Percentiles rank a stretch among this genome's conserved stretches.
Evolutionary conservation across 2,329 filamentous ascomycete species (phyloP).

Genomic region (Stagonosporopsis vannaccii): DNA sequence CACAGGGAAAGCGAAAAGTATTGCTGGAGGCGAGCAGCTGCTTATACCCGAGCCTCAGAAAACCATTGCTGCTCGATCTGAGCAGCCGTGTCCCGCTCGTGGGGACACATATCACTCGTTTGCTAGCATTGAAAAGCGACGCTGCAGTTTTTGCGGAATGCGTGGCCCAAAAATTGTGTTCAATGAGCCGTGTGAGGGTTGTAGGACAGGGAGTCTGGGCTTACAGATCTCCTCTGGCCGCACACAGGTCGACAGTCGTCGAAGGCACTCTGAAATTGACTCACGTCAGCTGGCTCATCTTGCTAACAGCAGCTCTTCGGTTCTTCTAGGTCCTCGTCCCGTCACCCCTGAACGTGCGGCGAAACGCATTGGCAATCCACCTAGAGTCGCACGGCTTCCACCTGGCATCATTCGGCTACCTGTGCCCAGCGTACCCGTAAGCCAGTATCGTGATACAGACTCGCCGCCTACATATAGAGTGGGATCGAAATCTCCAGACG

Average conservation of each 20-base stretch:
- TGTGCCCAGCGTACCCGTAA: background rate
- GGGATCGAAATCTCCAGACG: background rate
- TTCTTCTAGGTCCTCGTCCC: constrained; percentile 16
- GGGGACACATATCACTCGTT: constrained; percentile 28
- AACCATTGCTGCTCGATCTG: background rate
- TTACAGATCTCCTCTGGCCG: constrained; percentile 21
- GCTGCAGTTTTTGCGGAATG: constrained; percentile 27
- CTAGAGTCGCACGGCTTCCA: constrained; percentile 19
- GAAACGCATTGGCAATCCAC: constrained; percentile 22
- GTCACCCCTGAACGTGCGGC: constrained; percentile 18
- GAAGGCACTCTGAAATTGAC: background rate
- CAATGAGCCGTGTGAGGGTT: constrained; percentile 23
- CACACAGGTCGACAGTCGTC: background rate
- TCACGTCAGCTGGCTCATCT: background rate
- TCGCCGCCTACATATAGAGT: background rate
- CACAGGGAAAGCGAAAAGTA: background rate
- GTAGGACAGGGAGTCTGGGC: constrained; percentile 12
- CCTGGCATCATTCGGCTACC: constrained; percentile 2
- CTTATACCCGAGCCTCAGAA: background rate
- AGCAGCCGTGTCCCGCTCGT: constrained; percentile 25
- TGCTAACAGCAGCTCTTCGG: constrained; percentile 4
- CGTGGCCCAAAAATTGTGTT: constrained; percentile 10
- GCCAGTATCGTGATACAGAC: background rate
- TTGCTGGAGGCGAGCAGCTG: background rate
- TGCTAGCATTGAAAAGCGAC: constrained; percentile 25